These are phyloP conservation scores for Venturia asperata DNA, from an alignment of 2,329 filamentous ascomycete genomes.

Conservation along the genomic window DNA sequence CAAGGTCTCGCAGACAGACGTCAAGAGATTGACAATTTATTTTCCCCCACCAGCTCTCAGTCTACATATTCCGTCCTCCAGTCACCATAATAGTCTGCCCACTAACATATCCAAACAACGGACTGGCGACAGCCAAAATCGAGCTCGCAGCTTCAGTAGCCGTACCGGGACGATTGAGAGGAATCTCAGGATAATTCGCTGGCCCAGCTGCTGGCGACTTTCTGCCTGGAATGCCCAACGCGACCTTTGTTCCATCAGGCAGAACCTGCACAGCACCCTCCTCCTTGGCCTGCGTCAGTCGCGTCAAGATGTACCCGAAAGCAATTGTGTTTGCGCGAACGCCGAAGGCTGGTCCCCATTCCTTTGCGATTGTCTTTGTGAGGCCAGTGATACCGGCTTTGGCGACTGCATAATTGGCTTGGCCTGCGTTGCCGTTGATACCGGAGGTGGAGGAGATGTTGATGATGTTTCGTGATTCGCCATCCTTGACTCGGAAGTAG, in stretches of 20 bases:
- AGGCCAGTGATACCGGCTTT: constrained; percentile 79
- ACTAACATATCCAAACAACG: constrained; percentile 74
- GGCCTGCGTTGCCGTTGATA: constrained; percentile 81
- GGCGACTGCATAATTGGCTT: constrained; percentile 79
- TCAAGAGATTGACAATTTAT: not conserved
- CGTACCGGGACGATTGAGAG: constrained; percentile 66
- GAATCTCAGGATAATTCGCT: constrained; percentile 55
- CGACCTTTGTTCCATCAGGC: constrained; percentile 56
- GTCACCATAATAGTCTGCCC: constrained; percentile 85
- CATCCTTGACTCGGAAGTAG: constrained; percentile 82
- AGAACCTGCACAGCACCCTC: constrained; percentile 71
- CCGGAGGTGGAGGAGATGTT: constrained; percentile 80
- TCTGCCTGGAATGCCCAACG: constrained; percentile 37
- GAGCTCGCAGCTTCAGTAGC: constrained; percentile 73
- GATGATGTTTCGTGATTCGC: constrained; percentile 69
- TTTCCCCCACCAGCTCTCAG: not conserved
- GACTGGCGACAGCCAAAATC: constrained; percentile 72
- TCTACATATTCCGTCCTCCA: constrained; percentile 60
- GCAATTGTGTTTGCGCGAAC: constrained; percentile 78
- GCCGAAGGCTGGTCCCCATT: constrained; percentile 80
- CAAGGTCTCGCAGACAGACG: not conserved
- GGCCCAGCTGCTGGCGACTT: constrained; percentile 33
- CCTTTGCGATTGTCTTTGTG: constrained; percentile 82
- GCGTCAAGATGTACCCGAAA: constrained; percentile 73
- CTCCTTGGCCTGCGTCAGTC: constrained; percentile 79